Evolutionary conservation across 352 stramenopile species (phyloP).

Genomic region (Globisporangium megalacanthum): DNA sequence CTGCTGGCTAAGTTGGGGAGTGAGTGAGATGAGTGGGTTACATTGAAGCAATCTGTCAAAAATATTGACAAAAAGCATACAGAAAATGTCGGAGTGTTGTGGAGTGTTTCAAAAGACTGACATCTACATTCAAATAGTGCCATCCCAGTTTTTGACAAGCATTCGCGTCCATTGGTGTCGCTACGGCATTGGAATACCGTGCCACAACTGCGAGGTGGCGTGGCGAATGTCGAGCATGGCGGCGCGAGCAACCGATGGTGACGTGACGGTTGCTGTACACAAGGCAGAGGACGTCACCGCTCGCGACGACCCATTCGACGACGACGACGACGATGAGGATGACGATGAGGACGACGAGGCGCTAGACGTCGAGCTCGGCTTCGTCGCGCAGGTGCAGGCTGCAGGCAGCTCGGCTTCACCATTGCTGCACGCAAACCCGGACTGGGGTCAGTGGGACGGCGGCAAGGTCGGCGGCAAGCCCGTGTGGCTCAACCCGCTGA

Average conservation of each 20-base stretch:
- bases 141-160: too few species aligned
- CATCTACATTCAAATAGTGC: too few species aligned
- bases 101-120: too few species aligned
- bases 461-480: conserved; percentile 87
- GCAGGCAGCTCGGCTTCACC: conserved; percentile 16
- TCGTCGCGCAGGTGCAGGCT: conserved; percentile 38
- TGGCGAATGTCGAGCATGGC: too few species aligned
- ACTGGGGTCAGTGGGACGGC: conserved; percentile 91
- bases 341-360: conserved; percentile 25
- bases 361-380: conserved; percentile 72
- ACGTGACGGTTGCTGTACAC: background rate
- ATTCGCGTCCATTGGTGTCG: too few species aligned
- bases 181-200: too few species aligned
- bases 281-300: conserved; percentile 27
- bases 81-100: too few species aligned
- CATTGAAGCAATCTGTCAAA: background rate
- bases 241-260: too few species aligned
- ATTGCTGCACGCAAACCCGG: conserved; percentile 36
- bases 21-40: background rate
- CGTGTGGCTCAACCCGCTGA: conserved; percentile 79
- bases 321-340: conserved; percentile 28
- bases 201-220: too few species aligned
- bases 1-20: background rate
- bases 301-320: conserved; percentile 30
- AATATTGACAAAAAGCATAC: too few species aligned